These are phyloP conservation scores for Coffea eugenioides DNA, from an alignment of 257 asterid species.

Conservation along the genomic window DNA sequence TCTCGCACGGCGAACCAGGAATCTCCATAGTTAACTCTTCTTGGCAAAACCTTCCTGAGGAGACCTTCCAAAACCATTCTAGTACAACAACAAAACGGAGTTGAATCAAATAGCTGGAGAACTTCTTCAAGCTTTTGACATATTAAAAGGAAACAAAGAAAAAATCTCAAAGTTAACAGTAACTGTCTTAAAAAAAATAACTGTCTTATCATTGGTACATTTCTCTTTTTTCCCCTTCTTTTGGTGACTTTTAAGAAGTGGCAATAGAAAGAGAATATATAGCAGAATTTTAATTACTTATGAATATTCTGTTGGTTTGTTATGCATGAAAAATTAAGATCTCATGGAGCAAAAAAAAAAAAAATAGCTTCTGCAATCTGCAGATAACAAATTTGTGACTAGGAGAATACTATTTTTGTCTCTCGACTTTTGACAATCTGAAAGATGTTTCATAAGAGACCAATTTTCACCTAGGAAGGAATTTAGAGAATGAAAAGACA, in stretches of 20 bases:
- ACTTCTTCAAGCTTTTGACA: too few species aligned
- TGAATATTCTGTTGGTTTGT: not conserved
- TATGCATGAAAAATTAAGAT: not conserved
- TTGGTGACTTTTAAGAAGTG: not conserved
- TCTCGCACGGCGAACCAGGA: slow-evolving; percentile 49
- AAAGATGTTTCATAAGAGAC: not conserved
- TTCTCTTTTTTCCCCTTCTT: not conserved
- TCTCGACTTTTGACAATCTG: not conserved
- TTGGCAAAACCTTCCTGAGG: slow-evolving; percentile 56
- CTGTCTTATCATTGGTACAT: not conserved
- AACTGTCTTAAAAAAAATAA: not conserved
- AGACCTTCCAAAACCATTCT: slow-evolving; percentile 81
- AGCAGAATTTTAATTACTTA: not conserved
- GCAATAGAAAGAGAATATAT: not conserved
- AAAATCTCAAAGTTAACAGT: not conserved
- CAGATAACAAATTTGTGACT: not conserved
- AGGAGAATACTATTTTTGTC: not conserved
- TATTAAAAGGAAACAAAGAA: not conserved
- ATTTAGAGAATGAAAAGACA: not conserved
- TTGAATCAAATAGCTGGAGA: slow-evolving; percentile 17
- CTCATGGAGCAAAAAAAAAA: not conserved
- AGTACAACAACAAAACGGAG: slow-evolving; percentile 26
- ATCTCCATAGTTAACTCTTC: slow-evolving; percentile 61
- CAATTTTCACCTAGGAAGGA: not conserved
- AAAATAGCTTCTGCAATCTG: not conserved